Base-by-base conservation (phyloP, 192 early-diverging fungal genomes). In the Phlyctochytrium bullatum region DNA sequence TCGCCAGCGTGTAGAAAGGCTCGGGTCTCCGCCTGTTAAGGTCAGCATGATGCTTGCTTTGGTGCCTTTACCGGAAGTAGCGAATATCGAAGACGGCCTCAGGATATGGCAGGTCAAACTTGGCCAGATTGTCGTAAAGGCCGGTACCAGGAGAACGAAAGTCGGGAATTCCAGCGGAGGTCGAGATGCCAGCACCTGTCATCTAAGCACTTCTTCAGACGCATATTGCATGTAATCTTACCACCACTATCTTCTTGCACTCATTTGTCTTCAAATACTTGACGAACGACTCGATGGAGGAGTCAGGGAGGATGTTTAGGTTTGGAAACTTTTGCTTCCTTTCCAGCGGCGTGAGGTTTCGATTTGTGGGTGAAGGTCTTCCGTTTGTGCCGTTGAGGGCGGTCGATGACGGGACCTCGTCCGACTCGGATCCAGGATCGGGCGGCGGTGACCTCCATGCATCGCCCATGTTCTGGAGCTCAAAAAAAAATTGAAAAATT, bases 1-100 rank as follows among this genome's bases (percentile, higher is more conserved):
- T 93, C 28, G 96, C 93, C 30, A 98, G 80, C 4, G 85, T 82
- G 73, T 88, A 98, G 72, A 98, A 98, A 3, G 96, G 92, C 66
- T 92, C 88, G 40, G 96, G 96, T 6, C 86, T 84, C 28, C 65
- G 52, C 82, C 80, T 57, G 27, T n/a, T n/a, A n/a, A n/a, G n/a
- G n/a, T n/a, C n/a, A n/a, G n/a, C n/a, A n/a, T n/a, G n/a, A n/a
- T n/a, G n/a, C n/a, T n/a, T n/a, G 54, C 10, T 28, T 6, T 6
- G 4, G 27, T 57, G 16, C 27, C 27, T 10, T 57, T 57, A 72
- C 70, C 82, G 77, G 62, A 96, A 97, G 73, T 92, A 98, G n/a
- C 83, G 77, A 23, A 98, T 93, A 54, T 92, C 86, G 76, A 99
- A 99, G 52, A 99, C 93, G 6, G 94, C 93, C 60, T 98, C 92